These are phyloP conservation scores for Aspergillus sp. DNA, from an alignment of 2,329 filamentous ascomycete genomes.

Conservation along the genomic window DNA sequence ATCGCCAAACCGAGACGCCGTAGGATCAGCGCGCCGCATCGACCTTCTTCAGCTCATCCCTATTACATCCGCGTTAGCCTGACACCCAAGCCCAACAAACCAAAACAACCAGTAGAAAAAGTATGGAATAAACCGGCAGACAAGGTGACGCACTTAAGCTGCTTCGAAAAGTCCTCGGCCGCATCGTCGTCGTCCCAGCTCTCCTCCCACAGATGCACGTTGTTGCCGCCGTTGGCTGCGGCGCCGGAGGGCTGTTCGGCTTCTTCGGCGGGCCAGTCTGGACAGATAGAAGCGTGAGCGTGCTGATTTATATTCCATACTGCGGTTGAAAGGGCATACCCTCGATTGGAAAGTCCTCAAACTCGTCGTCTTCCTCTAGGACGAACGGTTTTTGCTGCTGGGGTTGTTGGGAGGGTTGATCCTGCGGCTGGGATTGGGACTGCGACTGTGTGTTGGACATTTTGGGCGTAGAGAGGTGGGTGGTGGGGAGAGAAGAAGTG, in stretches of 20 bases:
- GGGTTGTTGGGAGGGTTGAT: constrained; percentile 35
- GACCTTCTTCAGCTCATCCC: constrained; percentile 84
- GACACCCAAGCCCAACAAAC: too few relatives aligned
- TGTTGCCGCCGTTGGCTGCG: constrained; percentile 45
- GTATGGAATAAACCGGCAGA: background rate
- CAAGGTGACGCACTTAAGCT: constrained; percentile 66
- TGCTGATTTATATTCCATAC: too few relatives aligned
- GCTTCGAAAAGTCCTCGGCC: constrained; percentile 88
- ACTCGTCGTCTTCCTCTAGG: constrained; percentile 96
- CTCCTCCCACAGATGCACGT: constrained; percentile 93
- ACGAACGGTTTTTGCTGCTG: constrained; percentile 57
- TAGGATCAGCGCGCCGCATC: constrained; percentile 65
- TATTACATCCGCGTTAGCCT: constrained; percentile 9
- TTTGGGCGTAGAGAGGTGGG: constrained; percentile 10
- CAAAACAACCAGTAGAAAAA: background rate
- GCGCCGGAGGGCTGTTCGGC: constrained; percentile 56
- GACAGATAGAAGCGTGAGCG: constrained; percentile 1
- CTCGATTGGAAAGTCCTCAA: constrained; percentile 96
- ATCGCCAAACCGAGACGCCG: too few relatives aligned
- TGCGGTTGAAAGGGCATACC: constrained; percentile 51
- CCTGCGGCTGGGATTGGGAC: constrained; percentile 26
- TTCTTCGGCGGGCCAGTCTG: constrained; percentile 90
- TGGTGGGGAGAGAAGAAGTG: constrained; percentile 1
- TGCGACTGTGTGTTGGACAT: constrained; percentile 41
- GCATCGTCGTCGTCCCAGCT: constrained; percentile 99